Evolutionary conservation across 495 filamentous ascomycete genomes (phyloP).

Genomic region (Penicillium cataractarum): DNA sequence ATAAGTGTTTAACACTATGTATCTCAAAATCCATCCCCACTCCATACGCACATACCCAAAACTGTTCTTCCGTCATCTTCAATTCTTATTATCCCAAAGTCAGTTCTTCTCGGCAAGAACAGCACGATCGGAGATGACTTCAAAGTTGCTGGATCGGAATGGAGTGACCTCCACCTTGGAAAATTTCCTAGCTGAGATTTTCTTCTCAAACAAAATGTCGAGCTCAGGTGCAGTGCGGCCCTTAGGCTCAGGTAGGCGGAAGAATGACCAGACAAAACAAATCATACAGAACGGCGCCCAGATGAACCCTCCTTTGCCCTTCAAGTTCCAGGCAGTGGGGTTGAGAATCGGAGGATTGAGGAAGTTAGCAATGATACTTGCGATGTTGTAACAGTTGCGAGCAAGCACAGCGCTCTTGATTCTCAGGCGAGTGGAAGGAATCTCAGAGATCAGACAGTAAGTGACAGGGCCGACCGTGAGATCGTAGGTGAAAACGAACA

Average conservation of each 20-base stretch:
- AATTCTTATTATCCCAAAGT: too few relatives aligned
- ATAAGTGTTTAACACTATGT: too few relatives aligned
- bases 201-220: slow-evolving; percentile 66
- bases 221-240: slow-evolving; percentile 70
- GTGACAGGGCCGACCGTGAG: slow-evolving; percentile 73
- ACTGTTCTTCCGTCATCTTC: too few relatives aligned
- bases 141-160: slow-evolving; percentile 40
- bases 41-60: too few relatives aligned
- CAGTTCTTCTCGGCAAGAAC: neutral
- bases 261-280: slow-evolving; percentile 68
- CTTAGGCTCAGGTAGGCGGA: slow-evolving; percentile 67
- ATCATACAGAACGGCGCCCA: slow-evolving; percentile 69
- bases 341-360: slow-evolving; percentile 73
- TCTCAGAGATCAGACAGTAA: slow-evolving; percentile 72
- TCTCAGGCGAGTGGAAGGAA: slow-evolving; percentile 69
- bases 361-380: slow-evolving; percentile 66
- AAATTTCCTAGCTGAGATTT: slow-evolving; percentile 66
- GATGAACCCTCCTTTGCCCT: slow-evolving; percentile 73
- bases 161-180: slow-evolving; percentile 61
- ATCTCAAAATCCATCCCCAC: too few relatives aligned
- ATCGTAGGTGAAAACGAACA: slow-evolving; percentile 72
- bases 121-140: slow-evolving; percentile 10
- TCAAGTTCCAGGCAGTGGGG: slow-evolving; percentile 69
- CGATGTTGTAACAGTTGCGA: slow-evolving; percentile 70
- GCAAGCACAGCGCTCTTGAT: slow-evolving; percentile 73